Evolutionary conservation across 441 rosid species (phyloP), one percentile per base, ranked within the genome.

Genomic region (Gossypium laxum): DNA sequence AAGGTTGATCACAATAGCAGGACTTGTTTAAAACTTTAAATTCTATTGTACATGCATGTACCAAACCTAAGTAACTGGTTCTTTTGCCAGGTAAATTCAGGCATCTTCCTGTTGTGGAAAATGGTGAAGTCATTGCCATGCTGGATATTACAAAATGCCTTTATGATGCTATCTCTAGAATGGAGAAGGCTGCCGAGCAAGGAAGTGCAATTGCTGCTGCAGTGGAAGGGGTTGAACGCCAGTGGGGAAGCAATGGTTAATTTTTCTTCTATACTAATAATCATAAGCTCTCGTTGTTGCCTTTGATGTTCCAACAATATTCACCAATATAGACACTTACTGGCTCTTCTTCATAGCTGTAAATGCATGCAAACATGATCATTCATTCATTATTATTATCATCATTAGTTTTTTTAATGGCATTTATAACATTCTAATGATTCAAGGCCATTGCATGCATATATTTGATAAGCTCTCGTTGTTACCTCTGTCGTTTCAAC

Each of bases 161-260:
- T 3, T 93, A 90, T 75, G 97, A 93, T 82, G 98, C 97, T 41
- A 93, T 93, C 48, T 85, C 98, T 18, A 83, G 90, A 75, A 85
- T 91, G 98, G 98, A 93, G 75, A 93, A 91, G 86, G 93, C 92
- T 41, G 92, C 97, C 12, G 98, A 91, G 84, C 93, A 91, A 76
- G 95, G 98, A 10, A 91, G 91, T 81, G 97, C 96, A 26, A 87
- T 93, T 77, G 96, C 97, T 57, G 92, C 97, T 78, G 97, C 96
- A 32, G 98, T 93, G 26, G 98, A 91, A 82, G 98, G 97, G 65
- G 97, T 90, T 45, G 96, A 90, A 76, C 89, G 87, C 60, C 98
- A 93, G 55, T 86, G 89, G 91, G 97, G 93, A 79, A 85, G 71
- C 78, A 84, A 85, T 43, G 55, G 82, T 74, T 69, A 10, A 54